Evolutionary conservation across 495 filamentous ascomycete genomes (phyloP).

Genomic region (Daldinia childiae): DNA sequence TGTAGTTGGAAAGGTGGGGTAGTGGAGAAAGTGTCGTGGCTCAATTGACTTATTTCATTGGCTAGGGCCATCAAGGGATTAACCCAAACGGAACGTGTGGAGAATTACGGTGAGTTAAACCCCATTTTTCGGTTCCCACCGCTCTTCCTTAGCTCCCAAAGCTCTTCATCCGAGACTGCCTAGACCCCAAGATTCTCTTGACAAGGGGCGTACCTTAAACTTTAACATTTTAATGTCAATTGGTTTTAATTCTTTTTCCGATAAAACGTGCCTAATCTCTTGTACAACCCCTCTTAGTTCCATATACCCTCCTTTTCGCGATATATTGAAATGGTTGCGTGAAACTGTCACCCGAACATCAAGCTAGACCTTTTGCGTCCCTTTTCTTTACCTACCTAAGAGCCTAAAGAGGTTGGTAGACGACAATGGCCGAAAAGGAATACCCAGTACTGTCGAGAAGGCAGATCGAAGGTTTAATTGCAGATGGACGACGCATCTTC

Average conservation of each 20-base stretch:
- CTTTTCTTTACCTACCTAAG: neutral
- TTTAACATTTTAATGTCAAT: neutral
- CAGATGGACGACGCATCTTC: constrained; percentile 82
- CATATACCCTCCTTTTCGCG: neutral
- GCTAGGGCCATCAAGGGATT: neutral
- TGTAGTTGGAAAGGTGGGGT: neutral
- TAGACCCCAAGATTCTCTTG: neutral
- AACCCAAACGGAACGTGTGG: neutral
- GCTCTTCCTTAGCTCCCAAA: neutral
- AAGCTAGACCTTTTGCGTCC: neutral
- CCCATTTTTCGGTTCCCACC: neutral
- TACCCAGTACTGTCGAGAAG: constrained; percentile 68
- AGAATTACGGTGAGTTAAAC: neutral
- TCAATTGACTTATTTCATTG: neutral
- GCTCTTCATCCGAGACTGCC: neutral
- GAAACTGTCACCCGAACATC: neutral
- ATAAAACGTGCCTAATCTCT: neutral
- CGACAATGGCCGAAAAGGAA: constrained; percentile 47
- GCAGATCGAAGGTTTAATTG: constrained; percentile 87
- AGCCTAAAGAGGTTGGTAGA: neutral
- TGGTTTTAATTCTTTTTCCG: neutral
- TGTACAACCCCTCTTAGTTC: neutral
- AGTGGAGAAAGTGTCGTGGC: neutral
- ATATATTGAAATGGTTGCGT: neutral
- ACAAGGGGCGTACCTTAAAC: neutral